Percentiles rank a stretch among this genome's conserved stretches.
phyloP scores from a whole-genome alignment of 2,329 filamentous ascomycete genomes.

The Tolypocladium ophioglossoides region DNA sequence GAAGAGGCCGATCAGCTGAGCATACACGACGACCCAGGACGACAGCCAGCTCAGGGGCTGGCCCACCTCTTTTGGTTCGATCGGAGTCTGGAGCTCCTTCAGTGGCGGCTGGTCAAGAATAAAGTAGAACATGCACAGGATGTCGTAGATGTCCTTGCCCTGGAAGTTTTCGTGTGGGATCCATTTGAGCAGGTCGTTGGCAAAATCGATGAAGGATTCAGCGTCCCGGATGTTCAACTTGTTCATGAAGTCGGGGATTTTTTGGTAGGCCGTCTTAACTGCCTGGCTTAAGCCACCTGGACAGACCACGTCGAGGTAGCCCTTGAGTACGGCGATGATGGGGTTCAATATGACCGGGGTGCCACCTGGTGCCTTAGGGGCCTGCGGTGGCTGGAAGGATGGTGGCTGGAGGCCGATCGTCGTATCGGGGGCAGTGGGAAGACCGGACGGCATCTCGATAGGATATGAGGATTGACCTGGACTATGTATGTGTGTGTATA shows the following conservation, averaged over 20 bases:
- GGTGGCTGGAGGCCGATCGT: slow-evolving; percentile 13
- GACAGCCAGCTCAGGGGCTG: slow-evolving; percentile 21
- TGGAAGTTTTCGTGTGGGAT: slow-evolving; percentile 21
- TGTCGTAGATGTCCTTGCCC: slow-evolving; percentile 23
- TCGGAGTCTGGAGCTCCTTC: slow-evolving; percentile 4
- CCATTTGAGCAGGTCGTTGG: slow-evolving; percentile 23
- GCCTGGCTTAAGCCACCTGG: slow-evolving; percentile 6
- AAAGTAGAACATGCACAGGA: slow-evolving; percentile 28
- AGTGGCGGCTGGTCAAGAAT: slow-evolving; percentile 24
- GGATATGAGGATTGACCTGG: too few relatives aligned
- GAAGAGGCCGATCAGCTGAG: slow-evolving; percentile 22
- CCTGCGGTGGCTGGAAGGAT: background rate
- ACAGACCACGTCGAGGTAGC: slow-evolving; percentile 6
- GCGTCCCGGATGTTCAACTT: slow-evolving; percentile 10
- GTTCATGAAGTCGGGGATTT: slow-evolving; percentile 12
- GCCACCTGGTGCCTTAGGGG: too few relatives aligned
- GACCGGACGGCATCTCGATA: slow-evolving; percentile 4
- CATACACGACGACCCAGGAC: slow-evolving; percentile 26
- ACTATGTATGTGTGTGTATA: too few relatives aligned
- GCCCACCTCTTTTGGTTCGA: slow-evolving; percentile 16
- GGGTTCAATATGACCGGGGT: slow-evolving; percentile 8
- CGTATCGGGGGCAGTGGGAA: slow-evolving; percentile 12
- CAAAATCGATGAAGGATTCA: slow-evolving; percentile 12
- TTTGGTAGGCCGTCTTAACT: slow-evolving; percentile 5
- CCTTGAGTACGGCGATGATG: slow-evolving; percentile 11